Conservation (phyloP, 345 rosid species). For the Rhizophora mangle region DNA sequence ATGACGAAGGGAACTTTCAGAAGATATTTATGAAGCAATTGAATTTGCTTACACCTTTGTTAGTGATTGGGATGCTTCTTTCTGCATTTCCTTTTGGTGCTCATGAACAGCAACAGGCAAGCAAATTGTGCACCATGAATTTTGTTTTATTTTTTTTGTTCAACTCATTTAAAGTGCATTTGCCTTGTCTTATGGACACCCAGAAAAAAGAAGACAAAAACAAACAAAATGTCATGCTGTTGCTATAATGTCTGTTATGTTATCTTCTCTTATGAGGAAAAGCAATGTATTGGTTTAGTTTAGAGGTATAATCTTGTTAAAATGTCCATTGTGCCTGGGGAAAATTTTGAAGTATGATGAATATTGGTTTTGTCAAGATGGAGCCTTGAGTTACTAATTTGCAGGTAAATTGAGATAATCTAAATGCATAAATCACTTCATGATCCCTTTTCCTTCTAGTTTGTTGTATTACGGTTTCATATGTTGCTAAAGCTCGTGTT, state of each 20-base stretch:
- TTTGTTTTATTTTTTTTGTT: not conserved
- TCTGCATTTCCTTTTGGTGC: slow-evolving; percentile 44
- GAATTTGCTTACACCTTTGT: slow-evolving; percentile 46
- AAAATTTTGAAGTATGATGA: not conserved
- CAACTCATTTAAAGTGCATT: no score
- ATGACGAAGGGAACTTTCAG: slow-evolving; percentile 45
- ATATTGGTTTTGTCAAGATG: not conserved
- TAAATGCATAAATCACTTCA: not conserved
- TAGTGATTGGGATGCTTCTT: slow-evolving; percentile 53
- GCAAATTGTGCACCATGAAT: not conserved
- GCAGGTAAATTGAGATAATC: not conserved
- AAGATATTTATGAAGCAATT: slow-evolving; percentile 45
- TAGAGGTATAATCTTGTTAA: not conserved
- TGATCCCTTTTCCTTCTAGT: not conserved
- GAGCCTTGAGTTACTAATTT: not conserved
- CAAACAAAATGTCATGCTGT: no score
- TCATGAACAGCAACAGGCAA: slow-evolving; percentile 65
- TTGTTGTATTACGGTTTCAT: not conserved
- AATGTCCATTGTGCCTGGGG: not conserved
- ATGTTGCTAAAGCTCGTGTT: no score
- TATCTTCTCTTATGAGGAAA: not conserved
- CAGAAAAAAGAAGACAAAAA: no score
- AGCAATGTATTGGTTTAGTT: not conserved
- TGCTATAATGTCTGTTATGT: not conserved
- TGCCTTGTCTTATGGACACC: not conserved